Percentiles rank a stretch among this genome's conserved stretches.
Evolutionary conservation across 169 alveolate genomes (phyloP).

Genomic region (Blepharisma undulans): DNA sequence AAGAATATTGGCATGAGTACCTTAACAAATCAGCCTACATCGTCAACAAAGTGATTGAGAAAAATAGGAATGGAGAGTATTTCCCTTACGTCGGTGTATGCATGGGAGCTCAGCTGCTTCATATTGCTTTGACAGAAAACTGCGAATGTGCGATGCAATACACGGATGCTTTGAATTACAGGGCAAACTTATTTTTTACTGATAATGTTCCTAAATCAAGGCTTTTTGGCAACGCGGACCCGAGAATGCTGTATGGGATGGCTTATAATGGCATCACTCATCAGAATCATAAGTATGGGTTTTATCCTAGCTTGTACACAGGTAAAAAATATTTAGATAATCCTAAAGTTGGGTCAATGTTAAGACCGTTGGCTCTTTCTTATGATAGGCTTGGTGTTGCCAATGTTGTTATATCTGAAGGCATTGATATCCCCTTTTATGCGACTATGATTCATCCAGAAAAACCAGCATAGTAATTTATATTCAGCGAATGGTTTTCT

Average conservation of each 20-base stretch:
- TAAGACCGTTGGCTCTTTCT: background rate
- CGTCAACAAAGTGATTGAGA: slow-evolving; percentile 34
- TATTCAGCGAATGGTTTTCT: background rate
- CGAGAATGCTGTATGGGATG: background rate
- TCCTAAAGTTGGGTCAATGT: background rate
- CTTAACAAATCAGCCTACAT: background rate
- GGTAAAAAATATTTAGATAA: background rate
- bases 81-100: slow-evolving; percentile 78
- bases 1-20: background rate
- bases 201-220: background rate
- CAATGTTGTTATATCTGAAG: slow-evolving; percentile 53
- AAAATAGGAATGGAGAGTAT: slow-evolving; percentile 44
- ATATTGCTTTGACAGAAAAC: slow-evolving; percentile 7
- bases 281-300: background rate
- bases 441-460: slow-evolving; percentile 73
- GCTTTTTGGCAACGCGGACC: slow-evolving; percentile 2
- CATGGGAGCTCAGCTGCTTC: slow-evolving; percentile 66
- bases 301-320: background rate
- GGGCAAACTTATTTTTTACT: background rate
- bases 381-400: slow-evolving; percentile 41
- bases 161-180: background rate
- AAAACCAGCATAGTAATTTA: slow-evolving; percentile 32
- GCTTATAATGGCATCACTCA: background rate
- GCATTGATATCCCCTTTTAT: slow-evolving; percentile 55
- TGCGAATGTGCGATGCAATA: background rate